These are phyloP conservation scores for Stentor coeruleus DNA, from an alignment of 73 alveolate species.

Conservation along the genomic window DNA sequence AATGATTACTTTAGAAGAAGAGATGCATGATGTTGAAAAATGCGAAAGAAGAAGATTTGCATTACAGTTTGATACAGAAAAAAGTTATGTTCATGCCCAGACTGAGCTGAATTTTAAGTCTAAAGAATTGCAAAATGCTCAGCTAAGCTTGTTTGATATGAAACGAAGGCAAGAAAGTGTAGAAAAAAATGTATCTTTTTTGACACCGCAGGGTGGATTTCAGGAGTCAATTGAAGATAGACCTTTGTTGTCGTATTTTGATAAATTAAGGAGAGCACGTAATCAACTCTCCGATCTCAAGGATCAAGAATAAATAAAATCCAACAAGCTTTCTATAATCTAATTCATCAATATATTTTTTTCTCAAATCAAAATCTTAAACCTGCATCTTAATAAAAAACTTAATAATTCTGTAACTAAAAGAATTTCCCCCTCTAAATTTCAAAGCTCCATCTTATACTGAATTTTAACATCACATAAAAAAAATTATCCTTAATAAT, in stretches of 20 bases:
- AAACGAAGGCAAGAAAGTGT: neutral
- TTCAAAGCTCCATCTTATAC: too few species aligned
- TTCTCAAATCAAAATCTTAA: too few species aligned
- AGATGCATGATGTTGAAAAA: neutral
- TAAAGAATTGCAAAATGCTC: too few species aligned
- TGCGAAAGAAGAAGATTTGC: neutral
- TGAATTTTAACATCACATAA: too few species aligned
- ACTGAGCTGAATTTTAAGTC: neutral
- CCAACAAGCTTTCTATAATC: too few species aligned
- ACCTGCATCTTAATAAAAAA: too few species aligned
- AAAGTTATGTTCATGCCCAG: conserved; percentile 1
- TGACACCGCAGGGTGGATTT: neutral
- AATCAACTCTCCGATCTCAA: neutral
- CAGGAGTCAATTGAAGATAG: neutral
- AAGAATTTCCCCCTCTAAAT: too few species aligned
- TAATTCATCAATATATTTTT: too few species aligned
- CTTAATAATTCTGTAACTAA: too few species aligned
- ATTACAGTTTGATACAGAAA: neutral
- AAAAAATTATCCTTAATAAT: too few species aligned
- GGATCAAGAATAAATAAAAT: neutral
- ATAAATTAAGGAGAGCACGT: conserved; percentile 1
- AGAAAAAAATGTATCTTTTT: neutral
- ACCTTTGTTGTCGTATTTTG: neutral
- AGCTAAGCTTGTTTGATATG: neutral
- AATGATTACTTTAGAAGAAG: neutral